phyloP scores from a whole-genome alignment of 2,329 filamentous ascomycete genomes.

The Reticulascus tulasneorum region DNA sequence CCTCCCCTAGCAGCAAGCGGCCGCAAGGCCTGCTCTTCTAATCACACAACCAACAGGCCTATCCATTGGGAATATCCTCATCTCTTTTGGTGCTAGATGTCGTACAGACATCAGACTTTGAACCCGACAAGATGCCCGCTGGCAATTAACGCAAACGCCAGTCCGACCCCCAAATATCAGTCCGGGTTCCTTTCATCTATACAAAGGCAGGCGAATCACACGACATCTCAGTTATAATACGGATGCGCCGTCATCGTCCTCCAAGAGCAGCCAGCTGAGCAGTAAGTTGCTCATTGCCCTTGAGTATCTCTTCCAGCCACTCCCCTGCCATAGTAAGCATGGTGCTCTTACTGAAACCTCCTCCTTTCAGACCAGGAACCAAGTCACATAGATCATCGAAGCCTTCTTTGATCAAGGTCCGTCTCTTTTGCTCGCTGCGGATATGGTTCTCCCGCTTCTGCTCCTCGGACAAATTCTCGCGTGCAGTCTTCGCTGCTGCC shows the following conservation, averaged over 20 bases:
- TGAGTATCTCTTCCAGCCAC: conserved; percentile 70
- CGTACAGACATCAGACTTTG: too few species aligned
- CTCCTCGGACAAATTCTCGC: conserved; percentile 74
- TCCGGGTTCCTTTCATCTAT: too few species aligned
- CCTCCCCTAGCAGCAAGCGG: too few species aligned
- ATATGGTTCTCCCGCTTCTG: conserved; percentile 87
- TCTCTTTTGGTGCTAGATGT: too few species aligned
- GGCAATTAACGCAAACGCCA: too few species aligned
- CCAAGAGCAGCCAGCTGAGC: conserved; percentile 45
- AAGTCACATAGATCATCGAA: conserved; percentile 76
- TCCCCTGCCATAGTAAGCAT: conserved; percentile 72
- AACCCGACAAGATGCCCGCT: too few species aligned
- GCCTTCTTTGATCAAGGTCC: conserved; percentile 75
- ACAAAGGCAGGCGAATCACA: too few species aligned
- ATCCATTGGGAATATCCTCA: too few species aligned
- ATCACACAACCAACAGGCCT: too few species aligned
- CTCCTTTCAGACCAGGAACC: conserved; percentile 69
- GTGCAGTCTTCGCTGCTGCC: conserved; percentile 38
- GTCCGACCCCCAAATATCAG: too few species aligned
- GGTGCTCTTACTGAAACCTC: conserved; percentile 78
- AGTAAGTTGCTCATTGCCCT: conserved; percentile 61
- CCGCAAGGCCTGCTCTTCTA: too few species aligned
- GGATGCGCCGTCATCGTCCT: conserved; percentile 1
- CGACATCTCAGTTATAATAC: too few species aligned
- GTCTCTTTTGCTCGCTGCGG: conserved; percentile 79